Evolutionary conservation across 2,329 filamentous ascomycete genomes (phyloP).

Genomic region (Trichoderma sp.): DNA sequence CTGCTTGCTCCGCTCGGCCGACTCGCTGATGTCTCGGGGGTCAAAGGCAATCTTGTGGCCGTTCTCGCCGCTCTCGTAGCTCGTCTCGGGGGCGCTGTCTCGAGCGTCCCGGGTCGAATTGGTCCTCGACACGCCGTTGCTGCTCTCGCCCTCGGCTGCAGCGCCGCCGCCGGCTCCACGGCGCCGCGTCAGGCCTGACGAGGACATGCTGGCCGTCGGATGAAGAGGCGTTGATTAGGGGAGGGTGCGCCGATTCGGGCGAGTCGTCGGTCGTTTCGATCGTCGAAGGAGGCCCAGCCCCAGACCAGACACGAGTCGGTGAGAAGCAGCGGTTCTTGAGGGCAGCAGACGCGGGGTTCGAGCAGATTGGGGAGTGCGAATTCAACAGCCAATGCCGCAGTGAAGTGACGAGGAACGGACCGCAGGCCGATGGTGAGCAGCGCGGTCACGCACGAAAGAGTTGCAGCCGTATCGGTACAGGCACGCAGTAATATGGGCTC

Average conservation of each 20-base stretch:
- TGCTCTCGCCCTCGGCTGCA: constrained; percentile 59
- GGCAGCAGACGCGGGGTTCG: constrained; percentile 10
- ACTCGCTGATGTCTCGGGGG: constrained; percentile 95
- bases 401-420: constrained; percentile 4
- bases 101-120: constrained; percentile 57
- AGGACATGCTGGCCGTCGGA: constrained; percentile 36
- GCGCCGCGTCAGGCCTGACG: constrained; percentile 63
- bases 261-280: constrained; percentile 24
- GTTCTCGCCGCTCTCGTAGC: constrained; percentile 89
- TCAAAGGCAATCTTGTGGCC: constrained; percentile 99
- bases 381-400: constrained; percentile 5
- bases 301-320: constrained; percentile 25
- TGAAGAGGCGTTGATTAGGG: background rate
- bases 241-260: constrained; percentile 20
- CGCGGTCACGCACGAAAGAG: constrained; percentile 8
- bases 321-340: constrained; percentile 9
- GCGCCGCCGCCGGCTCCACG: constrained; percentile 67
- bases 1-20: constrained; percentile 92
- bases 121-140: constrained; percentile 58
- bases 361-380: background rate
- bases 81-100: constrained; percentile 69
- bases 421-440: constrained; percentile 14
- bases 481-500: constrained; percentile 7
- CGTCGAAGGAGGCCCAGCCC: constrained; percentile 19
- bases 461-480: too few relatives aligned